phyloP scores from a whole-genome alignment of 306 rosid genomes.

The Vigna unguiculata region DNA sequence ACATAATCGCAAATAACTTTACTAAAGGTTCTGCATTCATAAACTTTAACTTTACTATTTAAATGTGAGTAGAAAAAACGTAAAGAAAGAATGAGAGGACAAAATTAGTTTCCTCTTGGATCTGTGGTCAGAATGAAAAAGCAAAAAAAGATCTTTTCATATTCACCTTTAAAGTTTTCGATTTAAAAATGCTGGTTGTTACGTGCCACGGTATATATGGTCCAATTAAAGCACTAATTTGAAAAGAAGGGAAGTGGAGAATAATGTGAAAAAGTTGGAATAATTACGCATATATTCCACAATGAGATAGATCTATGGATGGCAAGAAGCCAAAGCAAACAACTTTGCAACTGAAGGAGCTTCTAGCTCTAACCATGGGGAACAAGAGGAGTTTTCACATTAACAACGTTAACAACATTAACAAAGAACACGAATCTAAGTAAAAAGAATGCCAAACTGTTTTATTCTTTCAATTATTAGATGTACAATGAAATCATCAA shows the following conservation, averaged over 20 bases:
- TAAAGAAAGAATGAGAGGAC: neutral
- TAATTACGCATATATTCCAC: neutral
- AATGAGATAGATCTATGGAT: neutral
- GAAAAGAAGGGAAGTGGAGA: neutral
- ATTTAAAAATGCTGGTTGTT: neutral
- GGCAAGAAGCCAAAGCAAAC: too few relatives aligned
- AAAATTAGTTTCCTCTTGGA: neutral
- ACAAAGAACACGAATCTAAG: neutral
- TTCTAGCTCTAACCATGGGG: too few relatives aligned
- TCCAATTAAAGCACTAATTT: neutral
- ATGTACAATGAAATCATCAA: constrained; percentile 67
- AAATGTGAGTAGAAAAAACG: neutral
- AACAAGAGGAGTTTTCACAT: neutral
- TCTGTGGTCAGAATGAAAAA: neutral
- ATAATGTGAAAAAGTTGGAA: neutral
- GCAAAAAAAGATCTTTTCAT: neutral
- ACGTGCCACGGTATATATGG: neutral
- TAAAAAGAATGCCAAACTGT: constrained; percentile 66
- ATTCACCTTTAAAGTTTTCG: neutral
- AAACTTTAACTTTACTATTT: neutral
- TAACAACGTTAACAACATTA: too few relatives aligned
- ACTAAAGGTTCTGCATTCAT: neutral
- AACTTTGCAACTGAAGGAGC: too few relatives aligned
- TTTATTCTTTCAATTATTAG: constrained; percentile 65
- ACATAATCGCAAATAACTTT: neutral